These are phyloP conservation scores for Diaporthe sp. DNA, from an alignment of 2,329 filamentous ascomycete species.

Conservation along the genomic window DNA sequence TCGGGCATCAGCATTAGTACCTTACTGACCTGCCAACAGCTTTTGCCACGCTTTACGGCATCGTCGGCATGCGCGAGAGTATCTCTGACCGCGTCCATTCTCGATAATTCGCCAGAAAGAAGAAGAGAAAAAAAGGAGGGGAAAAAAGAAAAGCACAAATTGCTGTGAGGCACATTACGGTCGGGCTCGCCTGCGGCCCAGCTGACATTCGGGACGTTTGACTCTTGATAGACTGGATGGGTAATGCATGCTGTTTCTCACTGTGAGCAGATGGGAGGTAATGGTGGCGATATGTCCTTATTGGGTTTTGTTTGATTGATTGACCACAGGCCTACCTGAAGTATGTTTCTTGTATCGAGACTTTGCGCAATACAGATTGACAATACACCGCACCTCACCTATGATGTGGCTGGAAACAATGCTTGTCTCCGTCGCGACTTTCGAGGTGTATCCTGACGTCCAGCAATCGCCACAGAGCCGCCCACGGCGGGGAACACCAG, in stretches of 20 bases:
- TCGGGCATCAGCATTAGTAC: neutral
- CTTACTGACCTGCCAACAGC: constrained; percentile 49
- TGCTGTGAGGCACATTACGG: neutral
- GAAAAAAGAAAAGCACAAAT: neutral
- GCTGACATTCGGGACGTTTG: neutral
- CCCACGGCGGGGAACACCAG: neutral
- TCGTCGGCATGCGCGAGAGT: constrained; percentile 63
- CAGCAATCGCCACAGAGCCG: constrained; percentile 8
- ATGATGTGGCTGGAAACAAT: neutral
- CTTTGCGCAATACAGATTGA: constrained; percentile 35
- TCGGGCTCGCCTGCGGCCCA: neutral
- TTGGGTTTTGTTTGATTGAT: constrained; percentile 30
- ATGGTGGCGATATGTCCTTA: neutral
- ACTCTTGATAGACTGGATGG: neutral
- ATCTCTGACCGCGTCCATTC: constrained; percentile 35
- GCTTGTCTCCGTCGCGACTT: neutral
- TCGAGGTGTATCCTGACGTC: neutral
- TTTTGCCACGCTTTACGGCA: constrained; percentile 63
- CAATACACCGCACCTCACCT: constrained; percentile 11
- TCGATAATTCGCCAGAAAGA: neutral
- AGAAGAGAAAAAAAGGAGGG: neutral
- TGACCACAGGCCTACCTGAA: constrained; percentile 9
- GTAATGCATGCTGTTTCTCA: neutral
- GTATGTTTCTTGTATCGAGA: constrained; percentile 3
- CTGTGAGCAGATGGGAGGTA: neutral